Evolutionary conservation across 2,329 filamentous ascomycete genomes (phyloP).

Genomic region (Ophiocordyceps robertsii): DNA sequence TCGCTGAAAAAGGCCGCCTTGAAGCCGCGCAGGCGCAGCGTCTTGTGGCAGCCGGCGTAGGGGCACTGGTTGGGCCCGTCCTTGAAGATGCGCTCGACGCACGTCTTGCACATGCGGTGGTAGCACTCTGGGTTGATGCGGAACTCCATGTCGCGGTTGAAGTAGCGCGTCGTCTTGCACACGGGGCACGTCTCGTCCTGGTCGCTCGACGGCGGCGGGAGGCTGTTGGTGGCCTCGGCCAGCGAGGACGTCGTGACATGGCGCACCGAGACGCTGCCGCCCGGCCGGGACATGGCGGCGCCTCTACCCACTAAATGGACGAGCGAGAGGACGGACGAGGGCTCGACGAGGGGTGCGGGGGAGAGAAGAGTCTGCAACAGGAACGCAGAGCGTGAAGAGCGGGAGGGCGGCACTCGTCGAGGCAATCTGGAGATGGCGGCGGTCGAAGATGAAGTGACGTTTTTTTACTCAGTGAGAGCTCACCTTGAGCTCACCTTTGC

Average conservation of each 20-base stretch:
- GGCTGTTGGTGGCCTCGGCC: conserved; percentile 1
- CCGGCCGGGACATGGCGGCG: conserved; percentile 14
- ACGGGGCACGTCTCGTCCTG: conserved; percentile 76
- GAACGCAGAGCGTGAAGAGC: no score
- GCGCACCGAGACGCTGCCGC: conserved; percentile 15
- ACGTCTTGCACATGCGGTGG: conserved; percentile 96
- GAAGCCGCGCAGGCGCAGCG: conserved; percentile 74
- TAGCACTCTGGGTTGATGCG: conserved; percentile 98
- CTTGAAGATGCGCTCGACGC: conserved; percentile 87
- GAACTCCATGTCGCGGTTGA: conserved; percentile 88
- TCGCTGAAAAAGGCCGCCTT: conserved; percentile 83
- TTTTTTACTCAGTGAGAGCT: no score
- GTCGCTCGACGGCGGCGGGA: conserved; percentile 8
- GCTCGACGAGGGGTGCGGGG: no score
- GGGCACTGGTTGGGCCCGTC: conserved; percentile 87
- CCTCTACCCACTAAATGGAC: no score
- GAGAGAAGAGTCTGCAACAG: no score
- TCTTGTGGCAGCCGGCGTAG: conserved; percentile 76
- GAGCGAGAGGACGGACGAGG: no score
- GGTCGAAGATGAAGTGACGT: no score
- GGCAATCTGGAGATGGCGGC: no score
- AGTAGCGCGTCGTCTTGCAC: conserved; percentile 92
- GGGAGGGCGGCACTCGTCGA: no score
- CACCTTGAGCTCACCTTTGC: no score
- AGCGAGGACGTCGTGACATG: conserved; percentile 4